A percentile compares a stretch with the other conserved stretches of the same genome.
Evolutionary conservation across 306 rosid species (phyloP).

Genomic region (Vigna radiata): DNA sequence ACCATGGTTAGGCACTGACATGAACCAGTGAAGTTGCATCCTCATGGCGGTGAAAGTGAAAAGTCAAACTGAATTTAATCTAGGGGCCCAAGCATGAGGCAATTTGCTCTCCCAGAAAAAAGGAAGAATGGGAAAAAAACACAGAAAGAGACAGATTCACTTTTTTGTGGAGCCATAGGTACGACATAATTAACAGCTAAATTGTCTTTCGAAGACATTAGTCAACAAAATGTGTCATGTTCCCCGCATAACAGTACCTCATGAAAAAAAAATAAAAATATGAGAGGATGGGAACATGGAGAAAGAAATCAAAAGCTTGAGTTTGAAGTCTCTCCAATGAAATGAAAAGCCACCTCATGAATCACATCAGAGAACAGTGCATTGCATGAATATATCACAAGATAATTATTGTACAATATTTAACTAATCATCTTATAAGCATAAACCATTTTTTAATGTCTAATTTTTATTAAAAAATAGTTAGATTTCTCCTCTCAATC

Average conservation of each 20-base stretch:
- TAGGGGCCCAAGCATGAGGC: conserved; percentile 35
- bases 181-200: conserved; percentile 6
- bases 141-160: background rate
- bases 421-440: background rate
- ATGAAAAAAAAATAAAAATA: background rate
- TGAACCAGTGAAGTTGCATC: background rate
- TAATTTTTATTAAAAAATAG: no score
- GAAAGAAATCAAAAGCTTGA: conserved; percentile 15
- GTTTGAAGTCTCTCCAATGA: background rate
- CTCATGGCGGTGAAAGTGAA: background rate
- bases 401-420: background rate
- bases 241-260: background rate
- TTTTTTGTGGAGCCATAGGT: background rate
- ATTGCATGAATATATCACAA: background rate
- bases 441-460: no score
- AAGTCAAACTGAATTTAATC: conserved; percentile 47
- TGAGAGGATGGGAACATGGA: background rate
- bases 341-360: conserved; percentile 9
- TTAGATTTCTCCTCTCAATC: no score
- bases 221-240: conserved; percentile 32
- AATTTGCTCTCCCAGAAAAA: conserved; percentile 41
- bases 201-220: conserved; percentile 14
- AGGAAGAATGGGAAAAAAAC: conserved; percentile 9
- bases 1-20: conserved; percentile 28
- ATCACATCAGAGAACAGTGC: background rate